Percentiles rank a stretch among this genome's conserved stretches.
phyloP scores from a whole-genome alignment of 2,329 filamentous ascomycete genomes.

The Furcasterigmium furcatum region DNA sequence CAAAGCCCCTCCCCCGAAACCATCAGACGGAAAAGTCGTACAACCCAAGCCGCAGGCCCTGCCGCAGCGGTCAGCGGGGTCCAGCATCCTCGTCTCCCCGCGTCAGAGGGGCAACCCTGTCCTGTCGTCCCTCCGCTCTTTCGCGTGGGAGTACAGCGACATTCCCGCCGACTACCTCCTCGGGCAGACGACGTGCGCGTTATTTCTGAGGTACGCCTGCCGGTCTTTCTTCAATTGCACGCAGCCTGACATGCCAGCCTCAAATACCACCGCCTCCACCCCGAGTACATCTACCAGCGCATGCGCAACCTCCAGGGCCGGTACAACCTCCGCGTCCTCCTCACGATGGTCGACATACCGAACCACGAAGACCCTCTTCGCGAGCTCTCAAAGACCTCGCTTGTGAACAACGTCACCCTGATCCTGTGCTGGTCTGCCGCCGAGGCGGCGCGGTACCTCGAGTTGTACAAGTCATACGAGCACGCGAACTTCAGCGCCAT shows the following conservation, averaged over 20 bases:
- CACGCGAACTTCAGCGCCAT: conserved; percentile 79
- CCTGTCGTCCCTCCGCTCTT: conserved; percentile 73
- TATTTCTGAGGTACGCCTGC: conserved; percentile 67
- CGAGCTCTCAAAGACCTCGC: conserved; percentile 86
- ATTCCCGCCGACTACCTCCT: conserved; percentile 94
- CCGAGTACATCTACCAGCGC: conserved; percentile 95
- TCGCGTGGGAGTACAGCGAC: conserved; percentile 95
- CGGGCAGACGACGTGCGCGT: conserved; percentile 80
- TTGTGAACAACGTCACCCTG: conserved; percentile 90
- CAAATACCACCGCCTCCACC: conserved; percentile 96
- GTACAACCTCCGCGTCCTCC: conserved; percentile 81
- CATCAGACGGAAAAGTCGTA: conserved; percentile 56
- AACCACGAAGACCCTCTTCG: conserved; percentile 89
- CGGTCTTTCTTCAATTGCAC: no score
- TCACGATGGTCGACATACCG: conserved; percentile 91
- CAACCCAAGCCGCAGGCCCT: conserved; percentile 90
- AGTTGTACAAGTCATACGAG: conserved; percentile 93
- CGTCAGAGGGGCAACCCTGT: conserved; percentile 95
- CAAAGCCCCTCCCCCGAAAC: conserved; percentile 37
- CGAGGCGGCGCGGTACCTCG: conserved; percentile 90
- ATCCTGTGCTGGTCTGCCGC: conserved; percentile 92
- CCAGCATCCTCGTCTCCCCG: conserved; percentile 83
- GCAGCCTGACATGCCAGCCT: conserved; percentile 43
- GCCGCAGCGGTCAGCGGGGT: conserved; percentile 60
- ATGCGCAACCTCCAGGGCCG: conserved; percentile 81